Base-by-base conservation (phyloP, 306 rosid genomes). In the Glycyrrhiza uralensis region DNA sequence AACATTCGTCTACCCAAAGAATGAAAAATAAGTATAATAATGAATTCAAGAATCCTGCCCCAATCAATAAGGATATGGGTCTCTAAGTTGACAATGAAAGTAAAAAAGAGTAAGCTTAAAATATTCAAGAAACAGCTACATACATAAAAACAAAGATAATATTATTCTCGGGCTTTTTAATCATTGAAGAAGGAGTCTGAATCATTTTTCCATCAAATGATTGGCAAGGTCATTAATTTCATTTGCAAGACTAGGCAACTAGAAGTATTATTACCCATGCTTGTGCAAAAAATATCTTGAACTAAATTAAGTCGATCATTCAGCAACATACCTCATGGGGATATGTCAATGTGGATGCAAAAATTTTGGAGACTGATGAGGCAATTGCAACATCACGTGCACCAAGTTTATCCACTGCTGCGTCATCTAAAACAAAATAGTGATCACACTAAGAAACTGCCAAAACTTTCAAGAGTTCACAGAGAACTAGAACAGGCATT, bases 321-420 rank as follows among this genome's bases (percentile, higher is more conserved):
- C 73, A 69, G 54, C 35, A 46, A 50, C 36, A 74, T 80, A 89
- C 97, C 97, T 91, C 97, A 13, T 91, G 97, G 64, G 97, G 97
- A 84, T 91, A 91, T 42, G 97, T 91, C 85, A 91, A 74, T 0
- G 96, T 87, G 52, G 97, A 91, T 19, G 97, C 97, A 85, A 91
- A 89, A 70, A 88, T 89, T 83, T 91, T 91, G 79, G 97, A 89
- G 57, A 89, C 84, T 11, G 96, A 91, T 23, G 96, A 91, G 52
- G 97, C 96, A 72, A 89, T 84, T 36, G 97, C 97, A 68, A 91
- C 97, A 74, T 91, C 91, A 5, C 88, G 84, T 26, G 97, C 96
- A 24, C 84, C 75, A 49, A 89, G 89, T 67, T 89, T 91, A 80
- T 89, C 92, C 59, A 74, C 61, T 32, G 96, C 79, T 12, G 88